Conservation (phyloP, 352 stramenopile species). For the Albugo candida region DNA sequence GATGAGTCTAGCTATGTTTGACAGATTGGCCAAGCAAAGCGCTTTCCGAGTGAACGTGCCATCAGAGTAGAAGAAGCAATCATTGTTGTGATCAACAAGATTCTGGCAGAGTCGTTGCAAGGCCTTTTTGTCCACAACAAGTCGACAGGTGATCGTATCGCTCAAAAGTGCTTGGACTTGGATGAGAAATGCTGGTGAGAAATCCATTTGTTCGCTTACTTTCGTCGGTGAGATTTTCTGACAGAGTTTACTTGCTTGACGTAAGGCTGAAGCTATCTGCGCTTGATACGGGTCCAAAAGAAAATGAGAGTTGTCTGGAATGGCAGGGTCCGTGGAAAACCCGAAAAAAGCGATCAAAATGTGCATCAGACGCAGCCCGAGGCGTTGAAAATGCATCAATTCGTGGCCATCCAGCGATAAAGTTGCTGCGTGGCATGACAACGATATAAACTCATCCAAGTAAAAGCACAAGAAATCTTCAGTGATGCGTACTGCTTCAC, state of each 20-base stretch:
- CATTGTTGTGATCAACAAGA: not conserved
- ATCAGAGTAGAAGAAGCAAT: no score
- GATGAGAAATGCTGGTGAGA: slow-evolving; percentile 47
- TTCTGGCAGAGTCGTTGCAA: slow-evolving; percentile 21
- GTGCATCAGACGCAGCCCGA: slow-evolving; percentile 43
- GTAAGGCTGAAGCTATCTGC: slow-evolving; percentile 58
- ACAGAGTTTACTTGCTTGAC: slow-evolving; percentile 46
- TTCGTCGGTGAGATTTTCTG: slow-evolving; percentile 6
- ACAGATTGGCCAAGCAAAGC: no score
- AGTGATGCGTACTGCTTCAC: slow-evolving; percentile 2
- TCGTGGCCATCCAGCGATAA: slow-evolving; percentile 48
- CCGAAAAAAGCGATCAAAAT: slow-evolving; percentile 41
- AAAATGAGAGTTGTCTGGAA: slow-evolving; percentile 24
- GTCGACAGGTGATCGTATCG: slow-evolving; percentile 20
- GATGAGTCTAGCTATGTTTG: no score
- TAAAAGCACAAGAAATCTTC: slow-evolving; percentile 75
- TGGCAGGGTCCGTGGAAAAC: slow-evolving; percentile 40
- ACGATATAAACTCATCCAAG: slow-evolving; percentile 71
- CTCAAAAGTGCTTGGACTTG: slow-evolving; percentile 47
- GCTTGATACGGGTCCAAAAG: slow-evolving; percentile 69
- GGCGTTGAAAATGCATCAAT: slow-evolving; percentile 57
- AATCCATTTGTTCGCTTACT: slow-evolving; percentile 11
- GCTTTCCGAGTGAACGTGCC: no score
- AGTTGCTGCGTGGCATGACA: slow-evolving; percentile 57
- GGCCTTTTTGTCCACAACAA: slow-evolving; percentile 56